Percentiles rank a stretch among this genome's conserved stretches.
These are phyloP conservation scores for Macadamia tetraphylla DNA, from an alignment of 164 flowering plant species.

Conservation along the genomic window DNA sequence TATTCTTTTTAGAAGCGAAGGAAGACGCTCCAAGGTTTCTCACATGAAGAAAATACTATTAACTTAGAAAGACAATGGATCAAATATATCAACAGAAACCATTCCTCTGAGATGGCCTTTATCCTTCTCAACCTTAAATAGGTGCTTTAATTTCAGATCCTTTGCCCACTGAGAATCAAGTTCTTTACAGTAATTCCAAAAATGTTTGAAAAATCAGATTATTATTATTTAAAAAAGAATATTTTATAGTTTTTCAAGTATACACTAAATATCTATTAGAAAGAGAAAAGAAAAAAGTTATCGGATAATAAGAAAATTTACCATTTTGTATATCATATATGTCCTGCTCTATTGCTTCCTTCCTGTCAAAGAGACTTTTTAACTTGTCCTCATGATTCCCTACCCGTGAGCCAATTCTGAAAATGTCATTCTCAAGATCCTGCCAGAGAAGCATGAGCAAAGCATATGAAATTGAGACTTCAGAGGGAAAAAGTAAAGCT, in stretches of 20 bases:
- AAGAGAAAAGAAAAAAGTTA: not conserved
- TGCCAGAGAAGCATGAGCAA: conserved; percentile 14
- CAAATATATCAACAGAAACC: too few species aligned
- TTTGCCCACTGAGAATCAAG: not conserved
- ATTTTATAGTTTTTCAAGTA: not conserved
- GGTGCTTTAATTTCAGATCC: not conserved
- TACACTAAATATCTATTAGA: not conserved
- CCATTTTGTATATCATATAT: conserved; percentile 35
- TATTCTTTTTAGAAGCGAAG: not conserved
- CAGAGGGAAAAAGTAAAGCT: not conserved
- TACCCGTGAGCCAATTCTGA: conserved; percentile 17
- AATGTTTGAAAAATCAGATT: not conserved
- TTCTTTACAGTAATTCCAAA: not conserved
- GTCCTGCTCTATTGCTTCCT: conserved; percentile 19
- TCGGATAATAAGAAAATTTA: not conserved
- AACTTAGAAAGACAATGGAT: too few species aligned
- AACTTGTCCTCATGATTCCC: conserved; percentile 20
- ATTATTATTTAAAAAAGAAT: too few species aligned
- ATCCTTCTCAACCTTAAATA: not conserved
- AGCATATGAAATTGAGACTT: not conserved
- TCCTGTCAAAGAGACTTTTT: conserved; percentile 14
- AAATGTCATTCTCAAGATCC: conserved; percentile 28
- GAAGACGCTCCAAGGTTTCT: not conserved
- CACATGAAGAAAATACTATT: not conserved
- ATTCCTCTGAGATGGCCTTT: not conserved